Base-by-base conservation (phyloP, 257 asterid species). In the Euphrasia confusa region DNA sequence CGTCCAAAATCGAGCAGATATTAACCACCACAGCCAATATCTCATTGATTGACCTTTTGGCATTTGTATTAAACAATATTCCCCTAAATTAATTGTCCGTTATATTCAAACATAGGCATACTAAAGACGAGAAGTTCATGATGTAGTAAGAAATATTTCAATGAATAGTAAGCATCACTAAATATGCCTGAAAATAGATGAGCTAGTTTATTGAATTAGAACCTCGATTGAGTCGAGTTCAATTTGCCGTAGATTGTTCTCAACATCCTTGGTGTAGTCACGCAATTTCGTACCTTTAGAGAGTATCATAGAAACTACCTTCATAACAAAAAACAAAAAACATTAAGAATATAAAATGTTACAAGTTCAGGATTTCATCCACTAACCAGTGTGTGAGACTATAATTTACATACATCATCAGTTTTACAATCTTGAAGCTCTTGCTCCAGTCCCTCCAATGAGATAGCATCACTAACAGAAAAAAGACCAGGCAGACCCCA, bases 211-310 rank as follows among this genome's bases (percentile, higher is more conserved):
- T 24, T 11, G 65, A 55, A 72, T 64, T 72, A 63, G 74, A 73
- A 92, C 99, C 97, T 93, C 95, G 59, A 93, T 89, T 10, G 97
- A 93, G 67, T 93, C 96, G 54, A 89, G 83, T 70, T 93, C 99
- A 50, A 78, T 78, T 71, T 89, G 87, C 75, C 97, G 76, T 49
- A 93, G 74, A 79, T 85, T 87, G 86, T 83, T 89, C 78, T 93
- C 99, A 5, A 93, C 97, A 66, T 88, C 99, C 79, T 76, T 89
- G 53, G 97, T 82, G 75, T 89, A 85, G 72, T 89, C 97, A 76
- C 99, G 81, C 75, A 85, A 63, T 12, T 79, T 84, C 33, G 93
- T 74, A 65, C 99, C 99, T 76, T 89, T 85, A 12, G 97, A 84
- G 72, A 93, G 77, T 75, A 93, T 93, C 76, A 80, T 87, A 56